These are phyloP conservation scores for Kluyveromyces aestuarii DNA, from an alignment of 805 yeast genomes.

Conservation along the genomic window DNA sequence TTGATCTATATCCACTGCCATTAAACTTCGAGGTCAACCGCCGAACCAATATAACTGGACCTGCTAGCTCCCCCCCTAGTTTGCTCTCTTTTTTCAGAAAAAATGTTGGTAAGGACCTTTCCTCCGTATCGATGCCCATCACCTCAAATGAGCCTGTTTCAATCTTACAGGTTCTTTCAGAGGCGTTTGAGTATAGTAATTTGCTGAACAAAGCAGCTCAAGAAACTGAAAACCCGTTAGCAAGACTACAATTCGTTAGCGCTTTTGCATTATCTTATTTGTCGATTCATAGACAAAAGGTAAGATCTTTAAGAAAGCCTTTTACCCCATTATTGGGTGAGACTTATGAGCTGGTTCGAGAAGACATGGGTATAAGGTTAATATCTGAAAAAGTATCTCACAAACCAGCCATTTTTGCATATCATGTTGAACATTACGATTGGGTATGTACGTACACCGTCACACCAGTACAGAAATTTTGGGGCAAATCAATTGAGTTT, in stretches of 20 bases:
- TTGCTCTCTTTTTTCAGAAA: conserved; percentile 71
- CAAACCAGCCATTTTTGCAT: conserved; percentile 73
- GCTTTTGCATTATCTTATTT: conserved; percentile 73
- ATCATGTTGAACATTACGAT: conserved; percentile 56
- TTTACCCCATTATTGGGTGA: conserved; percentile 93
- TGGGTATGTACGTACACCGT: conserved; percentile 68
- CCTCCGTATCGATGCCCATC: conserved; percentile 87
- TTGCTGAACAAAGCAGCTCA: conserved; percentile 51
- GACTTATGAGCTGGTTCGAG: conserved; percentile 82
- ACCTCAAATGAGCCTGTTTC: conserved; percentile 88
- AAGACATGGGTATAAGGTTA: conserved; percentile 66
- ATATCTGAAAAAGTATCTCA: conserved; percentile 83
- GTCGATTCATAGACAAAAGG: conserved; percentile 63
- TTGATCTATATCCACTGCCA: conserved; percentile 67
- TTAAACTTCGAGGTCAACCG: conserved; percentile 35
- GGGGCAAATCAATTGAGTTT: conserved; percentile 91
- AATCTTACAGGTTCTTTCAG: conserved; percentile 70
- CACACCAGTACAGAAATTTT: conserved; percentile 75
- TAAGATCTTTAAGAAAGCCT: conserved; percentile 77
- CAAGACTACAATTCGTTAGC: conserved; percentile 55
- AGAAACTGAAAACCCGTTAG: conserved; percentile 40
- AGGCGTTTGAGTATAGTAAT: conserved; percentile 65
- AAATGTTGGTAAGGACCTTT: conserved; percentile 85
- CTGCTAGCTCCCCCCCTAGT: conserved; percentile 70
- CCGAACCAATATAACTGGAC: conserved; percentile 48